These are phyloP conservation scores for Cladosporium sp. DNA, from an alignment of 2,329 filamentous ascomycete species.

Conservation along the genomic window DNA sequence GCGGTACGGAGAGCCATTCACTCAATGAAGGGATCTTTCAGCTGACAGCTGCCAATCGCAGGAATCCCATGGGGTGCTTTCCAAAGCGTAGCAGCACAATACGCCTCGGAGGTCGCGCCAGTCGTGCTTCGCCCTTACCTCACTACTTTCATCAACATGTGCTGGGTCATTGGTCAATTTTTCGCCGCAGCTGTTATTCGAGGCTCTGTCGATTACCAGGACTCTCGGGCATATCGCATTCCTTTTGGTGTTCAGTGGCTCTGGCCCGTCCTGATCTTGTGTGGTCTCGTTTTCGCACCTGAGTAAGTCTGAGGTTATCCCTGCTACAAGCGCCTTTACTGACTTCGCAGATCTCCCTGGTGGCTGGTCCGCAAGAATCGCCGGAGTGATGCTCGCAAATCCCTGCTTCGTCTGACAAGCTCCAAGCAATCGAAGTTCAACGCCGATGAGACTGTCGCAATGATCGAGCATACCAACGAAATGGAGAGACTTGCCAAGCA, in stretches of 20 bases:
- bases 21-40: too few species aligned
- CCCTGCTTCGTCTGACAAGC: conserved; percentile 16
- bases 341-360: conserved; percentile 17
- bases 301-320: conserved; percentile 15
- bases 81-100: conserved; percentile 33
- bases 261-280: conserved; percentile 31
- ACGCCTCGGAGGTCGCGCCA: conserved; percentile 37
- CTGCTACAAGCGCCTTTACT: neutral
- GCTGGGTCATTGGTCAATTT: conserved; percentile 44
- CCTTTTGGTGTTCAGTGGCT: conserved; percentile 39
- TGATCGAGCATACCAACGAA: conserved; percentile 76
- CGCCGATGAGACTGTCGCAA: conserved; percentile 75
- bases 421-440: conserved; percentile 41
- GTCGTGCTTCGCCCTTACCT: conserved; percentile 25
- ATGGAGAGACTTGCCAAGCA: conserved; percentile 13
- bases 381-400: conserved; percentile 14
- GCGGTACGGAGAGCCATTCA: conserved; percentile 30
- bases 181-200: conserved; percentile 38
- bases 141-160: conserved; percentile 32
- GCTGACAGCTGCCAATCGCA: conserved; percentile 1
- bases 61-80: conserved; percentile 33
- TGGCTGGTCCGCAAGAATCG: conserved; percentile 28
- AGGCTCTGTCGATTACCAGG: conserved; percentile 27
- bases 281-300: conserved; percentile 31
- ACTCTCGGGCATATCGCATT: conserved; percentile 30